Evolutionary conservation across 306 rosid species (phyloP).

Genomic region (Neltuma alba): DNA sequence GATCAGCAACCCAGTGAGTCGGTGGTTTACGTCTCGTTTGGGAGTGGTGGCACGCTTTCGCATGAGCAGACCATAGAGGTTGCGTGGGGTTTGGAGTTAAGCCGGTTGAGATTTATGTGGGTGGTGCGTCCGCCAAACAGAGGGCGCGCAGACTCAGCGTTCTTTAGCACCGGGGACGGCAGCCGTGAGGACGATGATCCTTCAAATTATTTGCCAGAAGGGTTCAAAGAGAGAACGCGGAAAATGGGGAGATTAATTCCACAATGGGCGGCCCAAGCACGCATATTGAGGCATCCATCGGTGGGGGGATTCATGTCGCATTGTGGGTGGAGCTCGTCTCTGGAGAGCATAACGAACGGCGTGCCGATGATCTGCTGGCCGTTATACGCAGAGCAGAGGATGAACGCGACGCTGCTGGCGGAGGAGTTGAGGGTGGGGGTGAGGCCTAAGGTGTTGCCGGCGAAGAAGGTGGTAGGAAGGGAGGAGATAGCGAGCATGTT

Average conservation of each 20-base stretch:
- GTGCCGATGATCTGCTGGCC: conserved; percentile 68
- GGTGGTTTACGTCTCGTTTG: conserved; percentile 62
- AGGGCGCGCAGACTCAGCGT: not conserved
- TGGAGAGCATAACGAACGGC: conserved; percentile 55
- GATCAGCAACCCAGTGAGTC: conserved; percentile 56
- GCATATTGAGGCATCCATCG: conserved; percentile 42
- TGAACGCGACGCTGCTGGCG: conserved; percentile 51
- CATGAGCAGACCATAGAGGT: conserved; percentile 54
- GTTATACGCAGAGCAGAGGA: conserved; percentile 58
- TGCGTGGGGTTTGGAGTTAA: conserved; percentile 73
- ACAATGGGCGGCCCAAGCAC: conserved; percentile 52
- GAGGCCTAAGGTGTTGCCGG: conserved; percentile 32
- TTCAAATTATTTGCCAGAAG: conserved; percentile 37
- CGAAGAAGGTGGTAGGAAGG: conserved; percentile 42
- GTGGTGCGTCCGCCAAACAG: conserved; percentile 55
- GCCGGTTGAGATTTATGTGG: conserved; percentile 64
- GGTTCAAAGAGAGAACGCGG: conserved; percentile 41
- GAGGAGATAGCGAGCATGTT: conserved; percentile 47
- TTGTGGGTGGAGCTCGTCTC: conserved; percentile 58
- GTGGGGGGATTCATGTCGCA: conserved; percentile 57
- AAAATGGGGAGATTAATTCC: conserved; percentile 35
- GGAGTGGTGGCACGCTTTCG: conserved; percentile 66
- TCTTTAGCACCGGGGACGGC: conserved; percentile 23
- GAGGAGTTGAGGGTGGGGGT: conserved; percentile 52
- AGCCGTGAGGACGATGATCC: not conserved